A percentile compares a stretch with the other conserved stretches of the same genome.
These are phyloP conservation scores for Rosa hybrid DNA, from an alignment of 331 rosid genomes.

Conservation along the genomic window DNA sequence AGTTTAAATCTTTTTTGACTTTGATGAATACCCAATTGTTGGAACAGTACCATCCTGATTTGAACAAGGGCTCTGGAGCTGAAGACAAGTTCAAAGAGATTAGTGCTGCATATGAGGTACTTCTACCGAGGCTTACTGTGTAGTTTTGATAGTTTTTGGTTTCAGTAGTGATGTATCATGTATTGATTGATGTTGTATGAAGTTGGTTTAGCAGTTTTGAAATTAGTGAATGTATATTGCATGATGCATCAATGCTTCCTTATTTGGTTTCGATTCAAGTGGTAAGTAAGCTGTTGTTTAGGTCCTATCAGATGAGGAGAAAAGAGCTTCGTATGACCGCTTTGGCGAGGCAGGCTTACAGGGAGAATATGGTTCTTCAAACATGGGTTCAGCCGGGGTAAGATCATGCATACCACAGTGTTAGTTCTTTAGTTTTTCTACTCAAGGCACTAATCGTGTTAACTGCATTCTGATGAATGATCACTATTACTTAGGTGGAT, in stretches of 20 bases:
- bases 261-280: constrained; percentile 27
- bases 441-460: constrained; percentile 8
- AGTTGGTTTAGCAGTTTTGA: constrained; percentile 20
- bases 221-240: constrained; percentile 10
- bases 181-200: constrained; percentile 14
- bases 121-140: constrained; percentile 8
- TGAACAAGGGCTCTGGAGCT: constrained; percentile 63
- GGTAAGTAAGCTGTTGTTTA: constrained; percentile 67
- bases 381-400: constrained; percentile 66
- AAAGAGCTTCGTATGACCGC: constrained; percentile 92
- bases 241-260: constrained; percentile 15
- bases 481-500: constrained; percentile 54
- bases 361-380: constrained; percentile 61
- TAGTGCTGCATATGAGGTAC: constrained; percentile 97
- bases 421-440: constrained; percentile 5
- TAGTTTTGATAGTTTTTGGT: not conserved
- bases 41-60: constrained; percentile 84
- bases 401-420: constrained; percentile 25
- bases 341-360: constrained; percentile 88
- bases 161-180: constrained; percentile 5
- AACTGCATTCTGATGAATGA: constrained; percentile 13
- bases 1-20: not conserved
- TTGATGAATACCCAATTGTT: constrained; percentile 15
- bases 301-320: constrained; percentile 97
- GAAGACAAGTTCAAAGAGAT: constrained; percentile 97